Evolutionary conservation across 345 rosid genomes (phyloP).

Genomic region (Litchi chinensis): DNA sequence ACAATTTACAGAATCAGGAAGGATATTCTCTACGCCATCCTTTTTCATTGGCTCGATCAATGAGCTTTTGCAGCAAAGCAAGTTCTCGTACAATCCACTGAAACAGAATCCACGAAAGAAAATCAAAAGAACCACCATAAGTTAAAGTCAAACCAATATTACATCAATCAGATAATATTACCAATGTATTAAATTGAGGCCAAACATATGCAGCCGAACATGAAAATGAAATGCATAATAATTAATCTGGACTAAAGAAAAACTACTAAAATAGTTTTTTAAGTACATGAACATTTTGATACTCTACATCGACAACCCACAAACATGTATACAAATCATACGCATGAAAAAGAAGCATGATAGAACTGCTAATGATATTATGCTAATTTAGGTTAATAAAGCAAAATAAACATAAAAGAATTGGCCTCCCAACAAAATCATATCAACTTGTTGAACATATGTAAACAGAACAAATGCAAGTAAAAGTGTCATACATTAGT

Average conservation of each 20-base stretch:
- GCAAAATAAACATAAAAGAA: neutral
- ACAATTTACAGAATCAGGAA: constrained; percentile 22
- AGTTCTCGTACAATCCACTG: constrained; percentile 80
- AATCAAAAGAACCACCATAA: constrained; percentile 20
- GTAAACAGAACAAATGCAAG: neutral
- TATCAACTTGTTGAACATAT: neutral
- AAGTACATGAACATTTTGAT: neutral
- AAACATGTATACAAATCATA: neutral
- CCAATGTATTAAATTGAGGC: neutral
- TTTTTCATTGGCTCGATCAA: constrained; percentile 80
- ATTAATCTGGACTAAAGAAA: neutral
- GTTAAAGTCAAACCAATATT: constrained; percentile 17
- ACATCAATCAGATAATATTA: neutral
- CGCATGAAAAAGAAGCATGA: neutral
- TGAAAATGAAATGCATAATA: constrained; percentile 10
- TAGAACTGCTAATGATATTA: neutral
- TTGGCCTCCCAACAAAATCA: neutral
- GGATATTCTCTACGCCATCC: constrained; percentile 98
- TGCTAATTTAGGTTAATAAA: neutral
- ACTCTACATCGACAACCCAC: neutral
- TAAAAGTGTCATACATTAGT: neutral
- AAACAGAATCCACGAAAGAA: constrained; percentile 19
- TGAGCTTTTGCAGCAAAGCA: constrained; percentile 53
- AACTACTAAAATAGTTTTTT: neutral
- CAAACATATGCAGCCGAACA: neutral